Evolutionary conservation across 345 rosid species (phyloP), one percentile per base, ranked within the genome.

Genomic region (Mallotus nudiflorus): DNA sequence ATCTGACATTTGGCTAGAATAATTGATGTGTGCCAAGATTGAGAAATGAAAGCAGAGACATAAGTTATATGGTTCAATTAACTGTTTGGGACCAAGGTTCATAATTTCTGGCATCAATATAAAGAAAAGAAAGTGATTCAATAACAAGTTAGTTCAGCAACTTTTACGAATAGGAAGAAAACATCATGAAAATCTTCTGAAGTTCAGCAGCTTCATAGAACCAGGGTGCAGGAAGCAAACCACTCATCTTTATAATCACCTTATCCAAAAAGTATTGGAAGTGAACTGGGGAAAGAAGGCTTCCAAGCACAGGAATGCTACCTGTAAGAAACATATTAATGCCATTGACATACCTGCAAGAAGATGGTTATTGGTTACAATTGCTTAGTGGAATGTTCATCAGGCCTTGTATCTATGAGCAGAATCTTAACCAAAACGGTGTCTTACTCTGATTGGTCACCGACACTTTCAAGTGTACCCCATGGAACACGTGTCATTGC

Each of bases 391-490:
- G 11, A 31, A 62, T 28, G 39, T 60, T 29, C 46, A 58, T 25
- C 39, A 28, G 22, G 27, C 33, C 6, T 4, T 29, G 44, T 20
- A 57, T 15, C 10, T 57, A 69, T 35, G 28, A 33, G 33, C 9
- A 53, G 18, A 31, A 37, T 18, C 35, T 52, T 48, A 56, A 39
- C 18, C 3, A 33, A 45, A 42, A 31, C 42, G 55, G 46, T 20
- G n/a, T 65, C 88, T 85, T 80, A 95, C 99, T 80, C 91, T 61
- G 99, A 95, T 73, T 95, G 99, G 80, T 95, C 98, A 51, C 98
- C 99, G 49, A 95, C 99, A 78, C 98, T 89, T 80, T 95, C 99
- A 76, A 95, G 98, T 75, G 92, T 86, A 61, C 85, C 86, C 99
- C 99, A 95, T 66, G 89, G 91, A 71, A 95, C 94, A 74, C 98